phyloP scores from a whole-genome alignment of 1,284 basidiomycete genomes.

The Stygiomarasmius scandens region DNA sequence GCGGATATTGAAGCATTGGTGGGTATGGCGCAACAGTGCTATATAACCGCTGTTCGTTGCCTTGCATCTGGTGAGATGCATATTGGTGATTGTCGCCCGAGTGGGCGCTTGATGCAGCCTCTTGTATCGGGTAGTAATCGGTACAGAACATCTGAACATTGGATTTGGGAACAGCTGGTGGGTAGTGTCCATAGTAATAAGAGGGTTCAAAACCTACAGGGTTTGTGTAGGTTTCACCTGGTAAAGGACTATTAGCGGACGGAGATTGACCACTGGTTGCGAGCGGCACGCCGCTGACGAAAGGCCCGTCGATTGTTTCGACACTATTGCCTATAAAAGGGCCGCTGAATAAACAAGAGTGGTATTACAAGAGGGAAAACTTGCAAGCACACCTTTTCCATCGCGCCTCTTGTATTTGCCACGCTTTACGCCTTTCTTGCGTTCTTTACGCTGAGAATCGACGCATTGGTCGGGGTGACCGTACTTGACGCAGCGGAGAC shows the following conservation, averaged over 20 bases:
- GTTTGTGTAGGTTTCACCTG: conserved; percentile 28
- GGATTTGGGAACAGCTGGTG: background rate
- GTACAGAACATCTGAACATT: background rate
- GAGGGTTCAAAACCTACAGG: conserved; percentile 42
- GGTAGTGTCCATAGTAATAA: conserved; percentile 29
- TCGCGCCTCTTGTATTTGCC: conserved; percentile 94
- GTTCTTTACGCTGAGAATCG: conserved; percentile 82
- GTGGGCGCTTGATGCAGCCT: background rate
- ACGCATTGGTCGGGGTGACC: conserved; percentile 79
- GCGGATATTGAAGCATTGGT: background rate
- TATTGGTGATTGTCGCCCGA: background rate
- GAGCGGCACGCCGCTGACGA: conserved; percentile 44
- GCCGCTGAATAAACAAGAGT: conserved; percentile 36
- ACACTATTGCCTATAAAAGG: conserved; percentile 54
- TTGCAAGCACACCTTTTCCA: conserved; percentile 66
- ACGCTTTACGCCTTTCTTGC: conserved; percentile 84
- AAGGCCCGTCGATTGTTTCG: conserved; percentile 50
- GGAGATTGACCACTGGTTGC: conserved; percentile 44
- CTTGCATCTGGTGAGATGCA: background rate
- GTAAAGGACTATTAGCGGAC: conserved; percentile 28
- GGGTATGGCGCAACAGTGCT: background rate
- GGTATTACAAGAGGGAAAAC: conserved; percentile 18
- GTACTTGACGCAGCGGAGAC: conserved; percentile 85
- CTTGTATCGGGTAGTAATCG: background rate
- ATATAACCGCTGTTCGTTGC: background rate